These are phyloP conservation scores for Allodekkera sacchari DNA, from an alignment of 805 yeast species.

Conservation along the genomic window DNA sequence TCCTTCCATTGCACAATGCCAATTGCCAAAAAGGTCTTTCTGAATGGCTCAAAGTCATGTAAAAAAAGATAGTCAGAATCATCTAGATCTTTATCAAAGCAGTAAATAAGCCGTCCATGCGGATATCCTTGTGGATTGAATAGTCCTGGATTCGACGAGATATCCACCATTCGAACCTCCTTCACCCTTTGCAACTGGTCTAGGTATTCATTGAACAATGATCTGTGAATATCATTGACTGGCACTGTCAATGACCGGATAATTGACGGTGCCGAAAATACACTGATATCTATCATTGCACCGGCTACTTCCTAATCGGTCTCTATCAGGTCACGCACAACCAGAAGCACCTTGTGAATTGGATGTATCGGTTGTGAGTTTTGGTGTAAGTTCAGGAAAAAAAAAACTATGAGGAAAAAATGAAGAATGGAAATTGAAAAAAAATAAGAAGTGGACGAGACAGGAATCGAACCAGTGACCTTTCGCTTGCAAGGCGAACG, in stretches of 20 bases:
- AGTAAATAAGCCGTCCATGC: constrained; percentile 60
- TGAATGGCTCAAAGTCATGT: constrained; percentile 83
- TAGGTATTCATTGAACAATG: constrained; percentile 35
- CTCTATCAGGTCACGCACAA: too few species aligned
- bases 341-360: too few species aligned
- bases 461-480: constrained; percentile 76
- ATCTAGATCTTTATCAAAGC: constrained; percentile 46
- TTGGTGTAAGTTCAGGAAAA: too few species aligned
- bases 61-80: constrained; percentile 42
- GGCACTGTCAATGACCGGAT: constrained; percentile 67
- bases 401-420: too few species aligned
- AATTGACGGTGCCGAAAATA: constrained; percentile 56
- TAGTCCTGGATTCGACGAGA: constrained; percentile 53
- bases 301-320: too few species aligned
- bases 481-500: constrained; percentile 71
- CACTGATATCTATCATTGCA: constrained; percentile 29
- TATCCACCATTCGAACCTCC: constrained; percentile 69
- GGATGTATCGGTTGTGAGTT: too few species aligned
- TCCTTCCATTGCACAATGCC: constrained; percentile 31
- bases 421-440: constrained; percentile 1
- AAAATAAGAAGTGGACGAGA: constrained; percentile 45
- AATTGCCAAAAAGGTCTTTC: constrained; percentile 62
- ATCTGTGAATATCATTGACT: constrained; percentile 36
- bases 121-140: constrained; percentile 88
- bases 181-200: constrained; percentile 36